These are phyloP conservation scores for Blepharisma undulans DNA, from an alignment of 169 alveolate species.

Conservation along the genomic window DNA sequence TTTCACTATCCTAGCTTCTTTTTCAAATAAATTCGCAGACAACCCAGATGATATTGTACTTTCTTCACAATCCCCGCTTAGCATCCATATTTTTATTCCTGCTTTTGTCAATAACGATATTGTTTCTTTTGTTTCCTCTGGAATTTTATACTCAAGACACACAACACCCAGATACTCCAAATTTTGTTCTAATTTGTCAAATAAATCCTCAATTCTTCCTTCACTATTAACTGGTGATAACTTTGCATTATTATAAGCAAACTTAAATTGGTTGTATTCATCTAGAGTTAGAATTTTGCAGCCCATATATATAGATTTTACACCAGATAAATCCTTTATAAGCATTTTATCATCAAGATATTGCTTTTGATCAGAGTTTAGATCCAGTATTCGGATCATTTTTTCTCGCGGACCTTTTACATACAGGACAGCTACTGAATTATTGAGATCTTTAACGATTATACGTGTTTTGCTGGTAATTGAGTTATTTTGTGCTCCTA, in stretches of 20 bases:
- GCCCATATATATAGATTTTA: not conserved
- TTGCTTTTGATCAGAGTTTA: not conserved
- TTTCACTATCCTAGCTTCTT: not conserved
- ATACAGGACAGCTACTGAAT: not conserved
- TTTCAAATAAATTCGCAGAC: not conserved
- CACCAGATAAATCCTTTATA: not conserved
- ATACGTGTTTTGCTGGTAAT: not conserved
- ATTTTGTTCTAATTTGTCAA: not conserved
- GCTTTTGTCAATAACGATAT: not conserved
- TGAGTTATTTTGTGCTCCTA: not conserved
- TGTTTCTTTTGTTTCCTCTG: not conserved
- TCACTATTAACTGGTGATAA: slow-evolving; percentile 8
- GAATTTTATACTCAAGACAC: slow-evolving; percentile 25
- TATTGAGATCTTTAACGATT: not conserved
- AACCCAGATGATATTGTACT: not conserved
- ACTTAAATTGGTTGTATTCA: not conserved
- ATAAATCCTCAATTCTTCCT: slow-evolving; percentile 35
- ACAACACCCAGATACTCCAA: slow-evolving; percentile 28
- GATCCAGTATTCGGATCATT: not conserved
- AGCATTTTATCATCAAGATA: not conserved
- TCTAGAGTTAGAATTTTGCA: not conserved
- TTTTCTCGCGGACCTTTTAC: slow-evolving; percentile 16
- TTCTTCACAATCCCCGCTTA: slow-evolving; percentile 27
- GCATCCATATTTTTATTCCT: slow-evolving; percentile 32
- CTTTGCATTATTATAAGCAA: not conserved